Conservation (phyloP, 116 monocot species). For the Cymodocea nodosa region DNA sequence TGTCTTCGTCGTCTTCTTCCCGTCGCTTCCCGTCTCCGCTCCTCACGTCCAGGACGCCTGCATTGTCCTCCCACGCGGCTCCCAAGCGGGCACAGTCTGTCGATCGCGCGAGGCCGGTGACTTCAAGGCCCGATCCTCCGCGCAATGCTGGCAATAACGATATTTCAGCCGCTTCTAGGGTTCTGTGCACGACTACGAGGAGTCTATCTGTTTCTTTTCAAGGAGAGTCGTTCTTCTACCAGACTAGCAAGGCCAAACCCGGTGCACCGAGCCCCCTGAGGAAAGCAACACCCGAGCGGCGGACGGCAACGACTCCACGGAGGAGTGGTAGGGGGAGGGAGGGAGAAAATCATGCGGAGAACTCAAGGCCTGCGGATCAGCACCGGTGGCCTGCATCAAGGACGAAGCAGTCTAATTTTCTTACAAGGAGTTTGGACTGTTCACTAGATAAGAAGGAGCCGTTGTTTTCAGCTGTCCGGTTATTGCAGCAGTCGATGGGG, state of each 20-base stretch:
- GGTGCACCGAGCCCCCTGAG: constrained; percentile 19
- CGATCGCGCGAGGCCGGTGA: constrained; percentile 16
- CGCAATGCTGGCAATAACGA: neutral
- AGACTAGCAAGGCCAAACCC: constrained; percentile 60
- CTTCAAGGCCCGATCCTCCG: constrained; percentile 14
- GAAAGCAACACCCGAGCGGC: constrained; percentile 57
- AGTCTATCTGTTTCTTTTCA: constrained; percentile 96
- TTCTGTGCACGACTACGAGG: constrained; percentile 52
- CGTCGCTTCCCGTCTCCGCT: constrained; percentile 32
- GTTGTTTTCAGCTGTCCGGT: constrained; percentile 37
- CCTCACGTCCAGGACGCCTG: constrained; percentile 2
- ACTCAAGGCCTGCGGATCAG: constrained; percentile 34
- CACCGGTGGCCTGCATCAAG: constrained; percentile 64
- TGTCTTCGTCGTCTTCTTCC: constrained; percentile 13
- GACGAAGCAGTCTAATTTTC: constrained; percentile 20
- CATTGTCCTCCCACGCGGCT: constrained; percentile 10
- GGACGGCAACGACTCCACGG: constrained; percentile 3
- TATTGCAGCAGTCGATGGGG: constrained; percentile 52
- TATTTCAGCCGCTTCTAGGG: constrained; percentile 28
- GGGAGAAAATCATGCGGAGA: constrained; percentile 31
- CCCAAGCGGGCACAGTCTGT: constrained; percentile 21
- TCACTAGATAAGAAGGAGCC: constrained; percentile 41
- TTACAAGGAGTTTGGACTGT: constrained; percentile 43
- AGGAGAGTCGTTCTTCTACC: constrained; percentile 87
- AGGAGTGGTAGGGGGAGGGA: constrained; percentile 1